phyloP scores from a whole-genome alignment of 2,329 filamentous ascomycete species.

The Colletotrichum higginsianum region DNA sequence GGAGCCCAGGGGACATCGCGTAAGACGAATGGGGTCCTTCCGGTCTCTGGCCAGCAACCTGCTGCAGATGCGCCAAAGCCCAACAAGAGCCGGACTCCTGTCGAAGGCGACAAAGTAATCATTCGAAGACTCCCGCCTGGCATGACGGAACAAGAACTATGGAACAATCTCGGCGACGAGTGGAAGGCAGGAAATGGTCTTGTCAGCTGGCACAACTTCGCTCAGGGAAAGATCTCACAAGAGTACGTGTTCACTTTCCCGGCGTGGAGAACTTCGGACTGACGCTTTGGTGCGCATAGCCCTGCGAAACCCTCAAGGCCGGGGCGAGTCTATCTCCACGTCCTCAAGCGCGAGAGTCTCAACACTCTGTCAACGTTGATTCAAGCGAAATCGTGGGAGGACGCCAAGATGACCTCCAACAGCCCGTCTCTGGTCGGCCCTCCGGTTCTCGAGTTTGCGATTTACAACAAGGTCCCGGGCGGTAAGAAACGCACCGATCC shows the following conservation, averaged over 20 bases:
- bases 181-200: constrained; percentile 88
- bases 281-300: constrained; percentile 58
- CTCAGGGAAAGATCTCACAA: constrained; percentile 79
- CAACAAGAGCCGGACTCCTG: constrained; percentile 64
- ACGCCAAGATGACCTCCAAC: constrained; percentile 83
- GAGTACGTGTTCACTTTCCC: constrained; percentile 72
- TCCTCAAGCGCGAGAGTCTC: constrained; percentile 80
- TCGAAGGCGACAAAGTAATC: constrained; percentile 84
- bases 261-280: constrained; percentile 17
- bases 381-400: constrained; percentile 79
- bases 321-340: constrained; percentile 85
- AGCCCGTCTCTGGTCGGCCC: constrained; percentile 82
- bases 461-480: constrained; percentile 86
- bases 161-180: constrained; percentile 78
- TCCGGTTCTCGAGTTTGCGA: constrained; percentile 84
- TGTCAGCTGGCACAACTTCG: constrained; percentile 85
- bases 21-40: constrained; percentile 67
- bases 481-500: constrained; percentile 83
- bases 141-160: constrained; percentile 85
- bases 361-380: constrained; percentile 78
- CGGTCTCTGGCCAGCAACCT: constrained; percentile 63
- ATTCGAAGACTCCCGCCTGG: constrained; percentile 89
- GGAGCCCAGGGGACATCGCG: constrained; percentile 44
- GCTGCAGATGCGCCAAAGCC: constrained; percentile 56
- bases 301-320: constrained; percentile 89